Evolutionary conservation across 2,329 filamentous ascomycete genomes (phyloP), one percentile per base, ranked within the genome.

Genomic region (Pseudogymnoascus sp.): DNA sequence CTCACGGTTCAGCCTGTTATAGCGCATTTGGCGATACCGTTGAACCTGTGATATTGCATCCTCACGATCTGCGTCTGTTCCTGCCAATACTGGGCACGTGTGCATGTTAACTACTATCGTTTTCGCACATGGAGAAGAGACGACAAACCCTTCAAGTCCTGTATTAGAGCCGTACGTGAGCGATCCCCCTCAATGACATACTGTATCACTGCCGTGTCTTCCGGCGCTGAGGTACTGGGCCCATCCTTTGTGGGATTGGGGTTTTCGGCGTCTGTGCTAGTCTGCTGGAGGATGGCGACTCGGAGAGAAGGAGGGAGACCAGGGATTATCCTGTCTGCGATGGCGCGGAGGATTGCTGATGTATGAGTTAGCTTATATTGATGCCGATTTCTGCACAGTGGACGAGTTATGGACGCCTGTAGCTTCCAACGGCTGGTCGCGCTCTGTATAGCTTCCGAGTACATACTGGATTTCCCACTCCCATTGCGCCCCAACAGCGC

Each of bases 401-500:
- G 13, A 26, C 5, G 15, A 41, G 35, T 36, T 21, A 6, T 54
- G 4, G n/a, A 36, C 4, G 6, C 10, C 47, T 10, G 21, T 11
- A 7, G 39, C 37, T 21, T 29, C 44, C 26, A 50, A 50, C 31
- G 26, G n/a, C 44, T 31, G 44, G 26, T 11, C n/a, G 2, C 17
- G n/a, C 26, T 17, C 26, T 31, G 8, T 17, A 31, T 15, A 33
- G 35, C 39, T 39, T 21, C 17, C 7, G 21, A 26, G 5, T 11
- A 69, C 80, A 72, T 73, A 87, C 85, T 93, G 3, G 89, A 92
- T 71, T 95, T 95, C 5, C 90, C 91, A 1, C 86, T 88, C 0
- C 90, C 90, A 73, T 95, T 95, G 5, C 89, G 81, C 0, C 90
- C 91, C 17, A 93, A 78, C 1, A 95, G 77, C 0, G 89, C 90